Base-by-base conservation (phyloP, 495 filamentous ascomycete genomes). In the Ascobolus immersus region DNA sequence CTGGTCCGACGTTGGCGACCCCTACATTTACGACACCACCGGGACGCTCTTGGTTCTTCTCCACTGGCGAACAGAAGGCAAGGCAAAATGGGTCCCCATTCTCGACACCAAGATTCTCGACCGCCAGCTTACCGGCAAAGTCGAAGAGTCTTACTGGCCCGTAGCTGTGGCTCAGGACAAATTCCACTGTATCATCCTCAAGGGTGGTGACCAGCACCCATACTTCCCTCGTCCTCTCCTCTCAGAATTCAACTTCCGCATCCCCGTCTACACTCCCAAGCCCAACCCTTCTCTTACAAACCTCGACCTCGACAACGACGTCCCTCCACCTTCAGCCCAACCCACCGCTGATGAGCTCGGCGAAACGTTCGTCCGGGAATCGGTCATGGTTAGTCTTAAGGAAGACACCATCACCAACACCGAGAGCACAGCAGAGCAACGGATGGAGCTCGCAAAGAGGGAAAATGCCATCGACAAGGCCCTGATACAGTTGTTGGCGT, bases 111-210 rank as follows among this genome's bases (percentile, higher is more conserved):
- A 60, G 39, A 67, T 67, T 5, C 59, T 96, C 14, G 69, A 77
- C 4, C 78, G 86, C 32, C 60, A 91, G 4, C 71, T 73, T 2
- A 66, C 66, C 5, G 86, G 89, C 22, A 67, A 67, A 28, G 25
- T 27, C 11, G 25, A 27, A 4, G 86, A 96, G 51, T 65, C 61
- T 0, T 96, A 96, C 53, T 96, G 80, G 69, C 89, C 86, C 0
- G 78, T 96, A 21, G 86, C 84, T 7, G 82, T 93, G 2, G 80
- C 81, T 11, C 69, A 82, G 41, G 63, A 72, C 41, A 89, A 77
- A 46, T 96, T 96, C 53, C 82, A 94, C 57, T 94, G 89, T 54
- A 92, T 94, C 53, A 94, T 96, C 43, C 72, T 96, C 43, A 94
- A 48, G 48, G 86, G 86, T 35, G 75, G 72, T 9, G 89, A 96